Evolutionary conservation across 495 filamentous ascomycete genomes (phyloP).

Genomic region (Penicillium bovifimosum): DNA sequence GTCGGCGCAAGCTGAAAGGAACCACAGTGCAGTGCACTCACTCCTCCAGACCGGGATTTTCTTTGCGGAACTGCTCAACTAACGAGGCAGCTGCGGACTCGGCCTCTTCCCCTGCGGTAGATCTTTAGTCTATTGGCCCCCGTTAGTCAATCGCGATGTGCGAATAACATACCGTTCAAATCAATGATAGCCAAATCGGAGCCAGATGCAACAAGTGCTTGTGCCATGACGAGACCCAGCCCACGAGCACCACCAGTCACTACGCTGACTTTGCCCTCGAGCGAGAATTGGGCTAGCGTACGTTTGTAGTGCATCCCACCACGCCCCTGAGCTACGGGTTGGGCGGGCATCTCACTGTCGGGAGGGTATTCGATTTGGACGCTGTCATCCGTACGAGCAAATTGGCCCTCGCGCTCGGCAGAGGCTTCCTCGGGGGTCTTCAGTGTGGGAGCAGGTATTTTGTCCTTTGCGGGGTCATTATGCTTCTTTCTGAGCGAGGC

Average conservation of each 20-base stretch:
- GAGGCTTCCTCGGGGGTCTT: conserved; percentile 30
- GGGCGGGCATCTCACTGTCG: conserved; percentile 60
- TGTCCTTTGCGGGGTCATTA: conserved; percentile 26
- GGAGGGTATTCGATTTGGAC: conserved; percentile 73
- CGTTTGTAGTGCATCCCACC: conserved; percentile 67
- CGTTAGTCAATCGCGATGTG: neutral
- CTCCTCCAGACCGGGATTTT: conserved; percentile 71
- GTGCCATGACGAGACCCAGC: conserved; percentile 84
- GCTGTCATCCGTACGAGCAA: conserved; percentile 72
- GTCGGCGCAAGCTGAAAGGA: neutral
- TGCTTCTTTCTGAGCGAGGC: conserved; percentile 24
- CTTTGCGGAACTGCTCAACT: conserved; percentile 63
- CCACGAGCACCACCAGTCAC: conserved; percentile 86
- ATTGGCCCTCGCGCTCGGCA: conserved; percentile 41
- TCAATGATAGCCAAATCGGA: conserved; percentile 90
- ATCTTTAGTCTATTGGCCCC: conserved; percentile 7
- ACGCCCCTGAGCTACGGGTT: conserved; percentile 61
- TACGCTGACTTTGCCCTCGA: conserved; percentile 70
- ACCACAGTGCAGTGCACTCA: conserved; percentile 33
- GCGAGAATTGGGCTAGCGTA: conserved; percentile 67
- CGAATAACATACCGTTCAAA: conserved; percentile 66
- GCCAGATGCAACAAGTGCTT: conserved; percentile 79
- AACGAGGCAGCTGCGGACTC: conserved; percentile 64
- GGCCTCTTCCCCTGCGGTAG: conserved; percentile 70
- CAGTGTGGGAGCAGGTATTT: conserved; percentile 25